Conservation (phyloP, 2,329 filamentous ascomycete genomes). For the Leptoxyphium fumago region DNA sequence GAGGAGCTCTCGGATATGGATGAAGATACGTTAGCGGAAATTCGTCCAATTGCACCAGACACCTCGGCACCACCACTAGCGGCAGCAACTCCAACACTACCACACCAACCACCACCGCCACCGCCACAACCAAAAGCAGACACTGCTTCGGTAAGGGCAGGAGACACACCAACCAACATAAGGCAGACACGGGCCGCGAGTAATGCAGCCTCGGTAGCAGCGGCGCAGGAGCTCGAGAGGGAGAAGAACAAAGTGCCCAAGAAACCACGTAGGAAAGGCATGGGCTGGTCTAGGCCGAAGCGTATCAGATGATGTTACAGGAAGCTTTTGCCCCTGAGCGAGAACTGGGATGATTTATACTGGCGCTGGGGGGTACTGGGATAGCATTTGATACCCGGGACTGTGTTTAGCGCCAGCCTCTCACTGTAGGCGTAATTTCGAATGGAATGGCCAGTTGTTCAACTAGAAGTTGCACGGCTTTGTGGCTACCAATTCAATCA, state of each 20-base stretch:
- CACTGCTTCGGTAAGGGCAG: not conserved
- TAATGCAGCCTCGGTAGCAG: not conserved
- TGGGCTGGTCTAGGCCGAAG: not conserved
- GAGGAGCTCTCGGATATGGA: conserved; percentile 77
- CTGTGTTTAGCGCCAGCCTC: not conserved
- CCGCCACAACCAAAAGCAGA: too few relatives aligned
- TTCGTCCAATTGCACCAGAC: not conserved
- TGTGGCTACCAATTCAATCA: too few relatives aligned
- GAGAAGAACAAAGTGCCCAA: not conserved
- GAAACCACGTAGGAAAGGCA: not conserved
- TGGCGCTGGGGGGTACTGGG: not conserved
- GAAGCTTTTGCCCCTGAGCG: too few relatives aligned
- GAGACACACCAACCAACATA: not conserved
- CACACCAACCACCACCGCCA: too few relatives aligned
- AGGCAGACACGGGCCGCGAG: not conserved
- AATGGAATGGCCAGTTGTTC: not conserved
- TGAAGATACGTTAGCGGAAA: conserved; percentile 69
- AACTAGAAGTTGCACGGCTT: not conserved
- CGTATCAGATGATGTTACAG: not conserved
- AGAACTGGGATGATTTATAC: not conserved
- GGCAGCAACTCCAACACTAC: not conserved
- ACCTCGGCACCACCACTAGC: not conserved
- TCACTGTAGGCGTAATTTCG: not conserved
- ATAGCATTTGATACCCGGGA: not conserved
- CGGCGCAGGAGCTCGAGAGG: not conserved